phyloP scores from a whole-genome alignment of 345 rosid species.

The Durio zibethinus region DNA sequence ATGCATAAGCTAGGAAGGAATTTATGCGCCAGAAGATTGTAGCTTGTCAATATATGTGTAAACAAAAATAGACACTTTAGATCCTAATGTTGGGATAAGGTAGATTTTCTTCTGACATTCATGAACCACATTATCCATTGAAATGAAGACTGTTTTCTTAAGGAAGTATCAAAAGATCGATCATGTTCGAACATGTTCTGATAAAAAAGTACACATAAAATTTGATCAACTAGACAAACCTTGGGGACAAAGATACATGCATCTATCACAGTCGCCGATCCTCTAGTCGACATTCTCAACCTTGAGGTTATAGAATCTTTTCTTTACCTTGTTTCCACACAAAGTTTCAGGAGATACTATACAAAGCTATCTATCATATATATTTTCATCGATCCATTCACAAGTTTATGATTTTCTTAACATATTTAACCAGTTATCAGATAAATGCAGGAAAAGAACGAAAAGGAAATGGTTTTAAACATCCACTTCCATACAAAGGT shows the following conservation, averaged over 20 bases:
- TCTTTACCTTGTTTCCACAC: background rate
- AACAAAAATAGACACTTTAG: constrained; percentile 29
- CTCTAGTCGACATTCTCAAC: constrained; percentile 7
- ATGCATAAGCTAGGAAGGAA: background rate
- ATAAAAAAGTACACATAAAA: background rate
- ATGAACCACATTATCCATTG: constrained; percentile 33
- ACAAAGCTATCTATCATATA: background rate
- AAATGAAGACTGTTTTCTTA: constrained; percentile 14
- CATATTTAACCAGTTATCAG: background rate
- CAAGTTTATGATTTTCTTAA: background rate
- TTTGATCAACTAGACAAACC: constrained; percentile 14
- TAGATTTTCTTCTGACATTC: constrained; percentile 45
- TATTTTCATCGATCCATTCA: background rate
- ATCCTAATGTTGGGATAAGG: constrained; percentile 40
- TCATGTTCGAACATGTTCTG: constrained; percentile 36
- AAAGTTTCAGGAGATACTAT: background rate
- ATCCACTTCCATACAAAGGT: too few relatives aligned
- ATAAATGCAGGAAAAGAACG: background rate
- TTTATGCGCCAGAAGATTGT: constrained; percentile 12
- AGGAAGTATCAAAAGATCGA: constrained; percentile 22
- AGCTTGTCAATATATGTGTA: constrained; percentile 26
- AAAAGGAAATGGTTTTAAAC: background rate
- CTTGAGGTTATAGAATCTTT: background rate
- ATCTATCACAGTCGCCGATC: constrained; percentile 19
- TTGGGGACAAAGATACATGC: constrained; percentile 38